Base-by-base conservation (phyloP, 2,329 filamentous ascomycete genomes). In the Xylaria multiplex region DNA sequence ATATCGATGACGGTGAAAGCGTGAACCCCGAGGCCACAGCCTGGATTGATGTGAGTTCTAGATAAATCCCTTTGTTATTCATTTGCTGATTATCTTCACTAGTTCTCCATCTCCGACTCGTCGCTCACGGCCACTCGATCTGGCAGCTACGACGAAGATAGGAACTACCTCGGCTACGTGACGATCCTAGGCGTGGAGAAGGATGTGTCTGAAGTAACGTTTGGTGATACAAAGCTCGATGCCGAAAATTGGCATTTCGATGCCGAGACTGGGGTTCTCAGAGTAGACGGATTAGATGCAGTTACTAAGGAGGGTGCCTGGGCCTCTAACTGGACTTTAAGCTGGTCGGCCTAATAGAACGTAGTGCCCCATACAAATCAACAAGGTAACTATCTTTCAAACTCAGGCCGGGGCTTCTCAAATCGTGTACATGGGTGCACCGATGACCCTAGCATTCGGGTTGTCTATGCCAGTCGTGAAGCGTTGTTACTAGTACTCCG, bases 1-100 rank as follows among this genome's bases (percentile, higher is more conserved):
- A 94, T 74, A 75, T 93, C 7, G 92, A 94, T 71, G 92, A 95
- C 71, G 91, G 92, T 1, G 90, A 90, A 78, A 91, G 88, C 62
- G 64, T 93, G 7, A 72, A 77, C 40, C 89, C 86, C 0, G 80
- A 84, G 13, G 80, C 82, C 0, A 89, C 84, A 0, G 81, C 88
- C 5, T 82, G 81, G 66, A 84, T 93, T 27, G 73, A 81, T 62
- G 81, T 82, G 64, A 72, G 78, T 78, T 52, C 4, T 22, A 6
- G 6, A 37, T 0, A 14, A 45, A 13, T 32, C 6, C 37, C 9
- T 14, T 13, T 14, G 27, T 14, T 3, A 30, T 30, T 9, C 19
- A 13, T 16, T 45, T 48, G 2, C 52, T 62, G 40, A 62, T 43
- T 19, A 16, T 35, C 9, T 45, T 19, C 9, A 4, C 48, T 22